phyloP scores from a whole-genome alignment of 2,329 filamentous ascomycete genomes.

The Neurospora sp. region DNA sequence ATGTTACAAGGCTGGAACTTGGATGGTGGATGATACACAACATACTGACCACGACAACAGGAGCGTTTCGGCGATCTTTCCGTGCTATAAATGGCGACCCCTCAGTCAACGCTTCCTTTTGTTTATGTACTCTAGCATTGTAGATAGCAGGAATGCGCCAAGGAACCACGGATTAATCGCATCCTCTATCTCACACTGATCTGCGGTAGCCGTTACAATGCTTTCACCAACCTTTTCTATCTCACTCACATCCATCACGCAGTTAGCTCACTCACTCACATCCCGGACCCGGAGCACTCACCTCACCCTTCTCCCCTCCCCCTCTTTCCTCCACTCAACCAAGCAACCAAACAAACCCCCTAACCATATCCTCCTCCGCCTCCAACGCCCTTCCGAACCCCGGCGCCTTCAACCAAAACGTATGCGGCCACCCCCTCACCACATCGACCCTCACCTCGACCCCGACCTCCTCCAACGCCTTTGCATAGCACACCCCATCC shows the following conservation, averaged over 20 bases:
- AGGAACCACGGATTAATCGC: conserved; percentile 5
- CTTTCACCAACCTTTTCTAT: background rate
- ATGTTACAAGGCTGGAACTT: background rate
- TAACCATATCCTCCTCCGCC: conserved; percentile 32
- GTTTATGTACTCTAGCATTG: conserved; percentile 60
- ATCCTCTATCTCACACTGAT: background rate
- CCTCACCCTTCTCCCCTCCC: background rate
- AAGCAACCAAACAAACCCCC: conserved; percentile 31
- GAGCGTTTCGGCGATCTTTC: conserved; percentile 99
- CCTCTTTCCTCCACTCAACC: background rate
- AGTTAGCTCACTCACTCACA: background rate
- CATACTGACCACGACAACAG: conserved; percentile 47
- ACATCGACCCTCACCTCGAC: conserved; percentile 32
- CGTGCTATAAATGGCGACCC: conserved; percentile 57
- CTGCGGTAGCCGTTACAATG: background rate
- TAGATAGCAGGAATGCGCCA: conserved; percentile 40
- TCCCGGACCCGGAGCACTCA: background rate
- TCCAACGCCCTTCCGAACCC: conserved; percentile 28
- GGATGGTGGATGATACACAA: background rate
- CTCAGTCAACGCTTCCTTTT: conserved; percentile 32
- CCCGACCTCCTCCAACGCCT: conserved; percentile 28
- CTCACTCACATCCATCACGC: background rate
- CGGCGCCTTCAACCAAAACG: conserved; percentile 40
- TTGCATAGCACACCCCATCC: conserved; percentile 40
- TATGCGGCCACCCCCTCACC: conserved; percentile 39